Percentiles rank a stretch among this genome's conserved stretches.
These are phyloP conservation scores for Plasmodium falciparum DNA, from an alignment of 169 alveolate genomes.

Conservation along the genomic window DNA sequence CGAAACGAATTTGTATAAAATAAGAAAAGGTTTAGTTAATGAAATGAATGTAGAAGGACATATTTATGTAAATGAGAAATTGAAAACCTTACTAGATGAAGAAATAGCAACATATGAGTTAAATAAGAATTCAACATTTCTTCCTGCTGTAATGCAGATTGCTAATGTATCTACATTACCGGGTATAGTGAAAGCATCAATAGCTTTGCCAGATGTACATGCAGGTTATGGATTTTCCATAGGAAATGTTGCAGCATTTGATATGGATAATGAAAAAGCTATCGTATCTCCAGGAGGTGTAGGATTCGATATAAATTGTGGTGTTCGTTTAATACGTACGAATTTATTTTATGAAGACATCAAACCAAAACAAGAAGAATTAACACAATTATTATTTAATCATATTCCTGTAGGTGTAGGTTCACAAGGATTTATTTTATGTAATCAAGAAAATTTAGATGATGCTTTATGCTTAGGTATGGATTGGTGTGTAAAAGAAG, in stretches of 20 bases:
- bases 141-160: conserved; percentile 92
- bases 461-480: conserved; percentile 89
- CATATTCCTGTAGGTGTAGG: conserved; percentile 94
- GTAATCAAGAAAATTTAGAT: conserved; percentile 79
- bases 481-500: conserved; percentile 87
- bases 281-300: conserved; percentile 94
- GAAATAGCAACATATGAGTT: conserved; percentile 81
- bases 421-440: conserved; percentile 87
- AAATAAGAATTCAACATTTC: conserved; percentile 83
- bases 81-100: conserved; percentile 82
- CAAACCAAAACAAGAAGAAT: conserved; percentile 82
- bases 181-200: conserved; percentile 90
- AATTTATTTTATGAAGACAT: conserved; percentile 81
- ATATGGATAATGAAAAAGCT: conserved; percentile 85
- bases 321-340: conserved; percentile 88
- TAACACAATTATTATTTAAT: conserved; percentile 89
- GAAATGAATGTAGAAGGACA: conserved; percentile 90
- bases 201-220: conserved; percentile 91
- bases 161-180: conserved; percentile 93
- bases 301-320: conserved; percentile 94
- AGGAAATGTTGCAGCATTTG: conserved; percentile 94
- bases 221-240: conserved; percentile 94
- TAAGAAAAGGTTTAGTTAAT: conserved; percentile 87
- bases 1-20: conserved; percentile 76
- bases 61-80: conserved; percentile 85